Evolutionary conservation across 148 eudicot species (phyloP), one percentile per base, ranked within the genome.

Genomic region (Nepenthes gracilis): DNA sequence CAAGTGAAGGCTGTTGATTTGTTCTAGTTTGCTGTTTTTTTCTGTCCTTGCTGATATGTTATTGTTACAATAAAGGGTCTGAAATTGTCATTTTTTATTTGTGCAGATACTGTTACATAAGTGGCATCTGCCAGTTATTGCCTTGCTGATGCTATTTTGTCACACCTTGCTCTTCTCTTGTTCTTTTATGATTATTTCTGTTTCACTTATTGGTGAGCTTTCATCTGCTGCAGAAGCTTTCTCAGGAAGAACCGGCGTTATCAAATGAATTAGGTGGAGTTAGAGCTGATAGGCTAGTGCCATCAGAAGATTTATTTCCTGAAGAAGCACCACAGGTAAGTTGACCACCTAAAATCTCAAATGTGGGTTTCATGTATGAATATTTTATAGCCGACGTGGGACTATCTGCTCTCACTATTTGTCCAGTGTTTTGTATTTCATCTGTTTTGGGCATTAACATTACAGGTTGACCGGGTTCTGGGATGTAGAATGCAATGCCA

Each of bases 401-500:
- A 49, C 2, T 10, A 49, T 49, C n/a, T 49, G 15, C 12, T 49
- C n/a, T 49, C 15, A 49, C 11, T 10, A 10, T 6, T 10, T 49
- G 6, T 49, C 11, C 13, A 5, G 6, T 10, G 6, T 11, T 49
- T 49, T 2, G 53, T 10, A 12, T 33, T 35, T 55, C 3, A 2
- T 40, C 10, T 52, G 43, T 10, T 60, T 37, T 40, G 1, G 63
- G 54, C 37, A 58, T 75, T 14, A 58, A 57, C 58, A 45, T 67
- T 65, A 51, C 75, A 86, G 99, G 99, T 93, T 68, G 99, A 88
- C 77, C 79, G 95, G 68, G 83, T 93, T 67, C 66, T 93, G 70
- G 99, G 95, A 33, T 83, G 99, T 78, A 86, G 99, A 59, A 65
- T 86, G 61, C 83, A 66, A 75, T 73, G 63, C 58, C 67, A 73